phyloP scores from a whole-genome alignment of 768 basidiomycete species.

The Russula virescens region DNA sequence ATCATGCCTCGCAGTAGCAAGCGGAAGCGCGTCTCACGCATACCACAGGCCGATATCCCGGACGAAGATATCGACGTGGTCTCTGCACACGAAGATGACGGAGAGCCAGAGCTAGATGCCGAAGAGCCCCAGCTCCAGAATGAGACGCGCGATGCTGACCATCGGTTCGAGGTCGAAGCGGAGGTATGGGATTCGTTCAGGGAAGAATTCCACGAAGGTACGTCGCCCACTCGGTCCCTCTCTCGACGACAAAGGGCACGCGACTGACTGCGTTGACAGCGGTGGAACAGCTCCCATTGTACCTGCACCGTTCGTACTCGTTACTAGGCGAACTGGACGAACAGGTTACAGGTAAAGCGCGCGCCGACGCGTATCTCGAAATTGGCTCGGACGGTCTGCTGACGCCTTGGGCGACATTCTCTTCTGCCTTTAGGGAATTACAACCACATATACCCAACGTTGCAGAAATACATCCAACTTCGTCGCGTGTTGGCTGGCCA shows the following conservation, averaged over 20 bases:
- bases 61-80: neutral
- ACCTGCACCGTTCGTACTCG: constrained; percentile 21
- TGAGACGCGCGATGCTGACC: neutral
- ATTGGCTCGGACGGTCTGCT: too few species aligned
- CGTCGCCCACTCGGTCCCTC: neutral
- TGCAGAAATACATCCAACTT: constrained; percentile 17
- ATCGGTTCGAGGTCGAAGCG: constrained; percentile 2
- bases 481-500: constrained; percentile 10
- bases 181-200: constrained; percentile 21
- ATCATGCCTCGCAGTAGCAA: constrained; percentile 15
- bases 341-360: constrained; percentile 18
- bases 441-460: constrained; percentile 15
- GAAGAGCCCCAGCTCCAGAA: neutral
- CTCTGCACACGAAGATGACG: constrained; percentile 3
- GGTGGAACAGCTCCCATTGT: constrained; percentile 23
- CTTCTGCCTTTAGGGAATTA: constrained; percentile 8
- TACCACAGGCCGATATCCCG: constrained; percentile 1
- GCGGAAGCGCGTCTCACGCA: constrained; percentile 16
- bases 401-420: neutral
- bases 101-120: neutral
- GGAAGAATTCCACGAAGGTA: constrained; percentile 23
- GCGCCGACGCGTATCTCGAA: neutral
- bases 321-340: constrained; percentile 22
- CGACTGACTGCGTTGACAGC: constrained; percentile 2
- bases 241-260: neutral